Evolutionary conservation across 2,329 filamentous ascomycete species (phyloP).

Genomic region (Lasiodiplodia theobromae): DNA sequence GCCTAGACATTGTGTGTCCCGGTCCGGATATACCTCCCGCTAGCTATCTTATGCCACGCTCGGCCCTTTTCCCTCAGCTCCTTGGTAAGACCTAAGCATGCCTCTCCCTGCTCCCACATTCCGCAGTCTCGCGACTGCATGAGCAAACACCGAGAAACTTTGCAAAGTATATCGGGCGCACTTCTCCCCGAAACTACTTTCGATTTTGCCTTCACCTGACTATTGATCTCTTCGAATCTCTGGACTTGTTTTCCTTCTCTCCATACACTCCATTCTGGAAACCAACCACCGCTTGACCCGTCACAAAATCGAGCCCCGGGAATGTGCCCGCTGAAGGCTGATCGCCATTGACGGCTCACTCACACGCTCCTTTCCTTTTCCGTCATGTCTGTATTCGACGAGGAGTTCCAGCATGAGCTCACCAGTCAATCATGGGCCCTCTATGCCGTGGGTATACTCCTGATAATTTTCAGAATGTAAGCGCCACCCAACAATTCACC

Average conservation of each 20-base stretch:
- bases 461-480: conserved; percentile 40
- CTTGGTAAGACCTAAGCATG: conserved; percentile 15
- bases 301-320: background rate
- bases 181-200: conserved; percentile 1
- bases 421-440: conserved; percentile 40
- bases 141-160: background rate
- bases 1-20: conserved; percentile 11
- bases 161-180: background rate
- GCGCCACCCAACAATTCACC: background rate
- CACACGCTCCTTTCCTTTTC: background rate
- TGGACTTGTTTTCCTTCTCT: background rate
- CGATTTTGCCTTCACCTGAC: background rate
- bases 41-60: conserved; percentile 11
- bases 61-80: conserved; percentile 5
- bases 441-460: conserved; percentile 40
- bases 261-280: background rate
- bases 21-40: background rate
- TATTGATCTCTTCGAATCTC: background rate
- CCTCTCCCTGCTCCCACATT: conserved; percentile 8
- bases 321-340: conserved; percentile 12
- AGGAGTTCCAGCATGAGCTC: conserved; percentile 7
- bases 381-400: conserved; percentile 19
- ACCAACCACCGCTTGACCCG: background rate
- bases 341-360: conserved; percentile 8
- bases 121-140: conserved; percentile 9